Evolutionary conservation across 768 basidiomycete genomes (phyloP).

Genomic region (Mycena olivaceomarginata): DNA sequence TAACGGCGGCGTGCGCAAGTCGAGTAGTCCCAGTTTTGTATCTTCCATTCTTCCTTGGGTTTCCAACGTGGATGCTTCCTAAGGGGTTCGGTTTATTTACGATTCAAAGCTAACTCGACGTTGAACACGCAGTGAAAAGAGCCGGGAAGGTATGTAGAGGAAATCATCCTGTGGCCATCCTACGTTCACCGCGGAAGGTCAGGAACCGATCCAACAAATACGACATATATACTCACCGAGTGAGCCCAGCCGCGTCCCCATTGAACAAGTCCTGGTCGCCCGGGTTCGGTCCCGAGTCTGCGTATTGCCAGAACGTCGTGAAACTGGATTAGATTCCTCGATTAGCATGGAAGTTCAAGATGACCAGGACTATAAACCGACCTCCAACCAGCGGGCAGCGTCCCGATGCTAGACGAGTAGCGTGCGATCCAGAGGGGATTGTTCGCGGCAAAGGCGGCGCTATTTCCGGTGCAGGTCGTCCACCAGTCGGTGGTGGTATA

Average conservation of each 20-base stretch:
- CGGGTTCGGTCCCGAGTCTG: constrained; percentile 71
- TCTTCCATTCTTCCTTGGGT: too few species aligned
- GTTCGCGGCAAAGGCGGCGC: constrained; percentile 65
- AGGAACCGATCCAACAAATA: not conserved
- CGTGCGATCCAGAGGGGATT: constrained; percentile 80
- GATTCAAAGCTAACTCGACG: too few species aligned
- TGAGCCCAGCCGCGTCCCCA: constrained; percentile 66
- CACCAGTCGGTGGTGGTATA: constrained; percentile 84
- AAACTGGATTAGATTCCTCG: constrained; percentile 52
- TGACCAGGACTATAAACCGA: constrained; percentile 46
- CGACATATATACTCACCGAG: constrained; percentile 51
- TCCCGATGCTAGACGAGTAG: constrained; percentile 68
- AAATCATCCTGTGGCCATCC: constrained; percentile 34
- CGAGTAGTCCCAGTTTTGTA: too few species aligned
- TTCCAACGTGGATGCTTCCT: too few species aligned
- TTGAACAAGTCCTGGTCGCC: constrained; percentile 78
- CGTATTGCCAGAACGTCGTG: constrained; percentile 78
- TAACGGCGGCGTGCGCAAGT: too few species aligned
- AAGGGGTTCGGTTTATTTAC: too few species aligned
- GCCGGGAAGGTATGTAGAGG: too few species aligned
- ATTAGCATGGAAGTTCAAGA: not conserved
- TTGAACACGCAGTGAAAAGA: too few species aligned
- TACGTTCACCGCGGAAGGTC: not conserved
- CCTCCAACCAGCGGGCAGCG: constrained; percentile 77
- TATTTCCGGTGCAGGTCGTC: constrained; percentile 79